Base-by-base conservation (phyloP, 108 stramenopile genomes). In the Skeletonema tropicum region DNA sequence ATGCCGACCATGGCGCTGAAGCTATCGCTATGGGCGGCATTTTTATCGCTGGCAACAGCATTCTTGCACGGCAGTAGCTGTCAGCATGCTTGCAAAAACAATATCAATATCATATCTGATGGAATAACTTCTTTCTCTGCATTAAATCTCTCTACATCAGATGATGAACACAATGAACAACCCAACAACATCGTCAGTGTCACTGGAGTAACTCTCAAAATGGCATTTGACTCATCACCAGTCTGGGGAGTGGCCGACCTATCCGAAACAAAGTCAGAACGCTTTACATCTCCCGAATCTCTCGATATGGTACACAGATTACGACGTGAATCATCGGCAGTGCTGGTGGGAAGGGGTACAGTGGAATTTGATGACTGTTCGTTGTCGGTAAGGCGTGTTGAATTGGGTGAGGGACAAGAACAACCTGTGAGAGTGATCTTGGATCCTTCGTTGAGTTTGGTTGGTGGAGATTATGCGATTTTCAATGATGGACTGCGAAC, bases 221-320 rank as follows among this genome's bases (percentile, higher is more conserved):
- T 94, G 64, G 93, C 93, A 13, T 79, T 94, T 64, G 93, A 94
- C 68, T 77, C 81, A 3, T 78, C 77, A 31, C 57, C 65, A 10
- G 33, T 72, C 17, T 88, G 88, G 58, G 89, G 80, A 21, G 93
- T 90, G 0, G 90, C 90, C 6, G 93, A 94, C 63, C 60, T 79
- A 9, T 77, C 80, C 9, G 77, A 65, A 46, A 46, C 71, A 13
- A 79, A 68, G 45, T 88, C 89, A 19, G 84, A 79, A 49, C 87
- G 93, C 5, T 94, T 94, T 66, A 94, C 93, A 14, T 92, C 85
- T 58, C 66, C 74, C 2, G 80, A 70, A 71, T 88, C 88, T 41
- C 66, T 94, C 12, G 91, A 94, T 66, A 86, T 94, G 87, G 93
- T 94, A 0, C 93, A 94, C 85, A 83, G 91, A 38, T 68, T 94